Base-by-base conservation (phyloP, 768 basidiomycete genomes). In the Hemileccinum impolitum region DNA sequence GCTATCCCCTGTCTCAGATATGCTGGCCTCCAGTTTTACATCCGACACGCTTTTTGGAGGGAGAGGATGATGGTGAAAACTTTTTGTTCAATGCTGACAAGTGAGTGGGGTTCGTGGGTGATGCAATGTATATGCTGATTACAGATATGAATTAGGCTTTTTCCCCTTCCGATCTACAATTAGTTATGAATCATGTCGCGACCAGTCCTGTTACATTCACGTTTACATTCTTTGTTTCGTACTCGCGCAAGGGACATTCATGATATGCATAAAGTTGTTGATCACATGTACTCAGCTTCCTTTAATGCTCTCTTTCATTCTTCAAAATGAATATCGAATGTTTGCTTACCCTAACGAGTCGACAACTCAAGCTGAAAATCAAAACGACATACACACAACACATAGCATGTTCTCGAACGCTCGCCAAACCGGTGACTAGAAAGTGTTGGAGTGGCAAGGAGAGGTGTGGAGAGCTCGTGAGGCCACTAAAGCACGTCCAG, bases 51-150 rank as follows among this genome's bases (percentile, higher is more conserved):
- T 97, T 97, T 72, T 62, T 98, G 52, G 94, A 97, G 67, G 88
- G 82, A n/a, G 94, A 97, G 69, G 92, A 95, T 62, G 75, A 82
- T 1, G 85, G 87, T 6, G 87, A 94, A 56, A 97, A 98, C 65
- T 95, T 96, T 73, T 70, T 96, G 52, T 95, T 95, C 71, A 90
- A 89, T 61, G 81, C 90, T 25, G 94, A 95, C 62, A 77, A 79
- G 87, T 85, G 54, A 51, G 76, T 64, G 26, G 10, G 10, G 11
- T 39, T 36, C 28, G 37, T 31, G 31, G 14, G 17, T n/a, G n/a
- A 3, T 38, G 34, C 13, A 36, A 21, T 19, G 6, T 48, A 14
- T 39, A n/a, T 47, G 18, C 38, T 65, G n/a, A 58, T 37, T 17
- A 39, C 28, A 28, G 9, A 14, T 18, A 28, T 46, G 7, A 26